These are phyloP conservation scores for Hanseniaspora clermontiae DNA, from an alignment of 805 yeast species.

Conservation along the genomic window DNA sequence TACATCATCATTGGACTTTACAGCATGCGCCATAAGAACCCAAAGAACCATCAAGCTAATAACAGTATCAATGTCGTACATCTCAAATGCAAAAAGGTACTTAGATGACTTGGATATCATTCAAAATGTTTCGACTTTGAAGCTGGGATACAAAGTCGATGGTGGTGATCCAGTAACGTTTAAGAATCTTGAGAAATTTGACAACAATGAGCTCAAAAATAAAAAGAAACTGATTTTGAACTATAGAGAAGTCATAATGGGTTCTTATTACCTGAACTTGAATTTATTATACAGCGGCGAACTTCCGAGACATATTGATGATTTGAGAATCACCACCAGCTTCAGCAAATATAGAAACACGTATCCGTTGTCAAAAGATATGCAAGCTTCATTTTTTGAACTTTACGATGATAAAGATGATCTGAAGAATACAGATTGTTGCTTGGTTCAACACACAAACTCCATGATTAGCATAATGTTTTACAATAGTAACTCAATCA, in stretches of 20 bases:
- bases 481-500: background rate
- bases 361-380: background rate
- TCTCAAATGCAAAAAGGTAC: background rate
- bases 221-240: background rate
- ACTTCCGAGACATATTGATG: background rate
- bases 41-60: background rate
- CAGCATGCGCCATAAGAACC: background rate
- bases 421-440: background rate
- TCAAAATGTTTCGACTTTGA: background rate
- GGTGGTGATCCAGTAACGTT: background rate
- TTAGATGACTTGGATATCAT: background rate
- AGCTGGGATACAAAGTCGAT: background rate
- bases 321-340: background rate
- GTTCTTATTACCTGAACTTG: conserved; percentile 2
- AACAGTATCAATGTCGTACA: conserved; percentile 5
- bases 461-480: background rate
- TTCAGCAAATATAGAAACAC: background rate
- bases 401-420: background rate
- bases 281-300: conserved; percentile 2
- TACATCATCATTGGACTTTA: background rate
- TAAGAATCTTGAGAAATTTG: background rate
- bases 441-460: background rate
- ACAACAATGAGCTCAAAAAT: background rate
- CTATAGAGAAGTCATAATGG: conserved; percentile 1
- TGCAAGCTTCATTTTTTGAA: background rate